Base-by-base conservation (phyloP, 768 basidiomycete species). In the Leccinellum rugosiceps region DNA sequence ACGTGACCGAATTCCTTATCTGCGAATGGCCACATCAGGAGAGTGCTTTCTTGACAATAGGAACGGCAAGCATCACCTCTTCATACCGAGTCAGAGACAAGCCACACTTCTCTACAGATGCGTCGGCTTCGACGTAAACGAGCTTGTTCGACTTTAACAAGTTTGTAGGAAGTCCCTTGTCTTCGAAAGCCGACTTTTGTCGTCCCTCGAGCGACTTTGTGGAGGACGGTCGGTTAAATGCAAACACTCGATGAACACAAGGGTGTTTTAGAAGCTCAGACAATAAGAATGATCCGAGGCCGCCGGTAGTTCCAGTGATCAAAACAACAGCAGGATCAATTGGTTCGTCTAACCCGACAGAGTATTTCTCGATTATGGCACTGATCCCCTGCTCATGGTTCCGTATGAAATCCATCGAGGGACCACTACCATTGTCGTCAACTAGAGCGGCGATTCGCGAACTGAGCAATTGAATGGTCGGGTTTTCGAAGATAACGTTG, bases 361-460 rank as follows among this genome's bases (percentile, higher is more conserved):
- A 71, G 61, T 81, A 77, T 61, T 77, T 78, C 13, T 69, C 71
- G 43, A 80, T 73, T 69, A 81, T 73, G 0, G 61, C 68, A 28
- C 71, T 65, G 61, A 79, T 78, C 7, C 48, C 62, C n/a, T 44
- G 41, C 26, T 61, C 61, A 13, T 61, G 58, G 28, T 64, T 38
- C 7, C 54, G 47, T 25, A 50, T 15, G 31, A 59, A 31, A 6
- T 62, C 56, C 2, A 30, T 13, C 0, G n/a, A 26, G 2, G 55
- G 58, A 5, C 55, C 35, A 17, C n/a, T 14, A 17, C 32, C 43
- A 28, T 50, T 30, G 3, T 23, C 47, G 4, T 19, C 43, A 53
- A 63, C 57, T 19, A 68, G 32, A 5, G 52, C 26, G 0, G 52
- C 49, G n/a, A 63, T 52, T n/a, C 55, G 68, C 55, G 63, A 65